Evolutionary conservation across 2,329 filamentous ascomycete species (phyloP).

Genomic region (Coniochaeta ligniaria): DNA sequence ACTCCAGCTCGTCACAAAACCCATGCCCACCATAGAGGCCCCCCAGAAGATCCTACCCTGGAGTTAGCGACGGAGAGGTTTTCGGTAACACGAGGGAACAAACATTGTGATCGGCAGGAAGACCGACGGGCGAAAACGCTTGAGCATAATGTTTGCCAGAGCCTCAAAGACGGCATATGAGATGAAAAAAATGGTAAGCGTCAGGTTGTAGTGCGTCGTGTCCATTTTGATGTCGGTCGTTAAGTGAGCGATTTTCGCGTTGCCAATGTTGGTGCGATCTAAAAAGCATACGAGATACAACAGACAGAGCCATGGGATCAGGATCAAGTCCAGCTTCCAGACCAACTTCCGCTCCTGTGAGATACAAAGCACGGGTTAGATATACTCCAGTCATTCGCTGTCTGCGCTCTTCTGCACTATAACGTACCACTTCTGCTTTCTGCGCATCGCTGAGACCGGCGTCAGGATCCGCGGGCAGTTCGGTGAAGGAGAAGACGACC

Average conservation of each 20-base stretch:
- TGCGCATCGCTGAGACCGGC: conserved; percentile 49
- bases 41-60: conserved; percentile 49
- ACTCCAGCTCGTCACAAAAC: conserved; percentile 50
- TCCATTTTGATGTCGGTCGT: conserved; percentile 34
- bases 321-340: conserved; percentile 22
- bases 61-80: conserved; percentile 12
- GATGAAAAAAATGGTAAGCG: conserved; percentile 55
- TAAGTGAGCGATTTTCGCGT: conserved; percentile 37
- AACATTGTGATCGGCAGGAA: conserved; percentile 58
- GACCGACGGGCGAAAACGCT: conserved; percentile 50
- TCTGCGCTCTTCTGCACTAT: background rate
- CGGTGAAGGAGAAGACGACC: conserved; percentile 2
- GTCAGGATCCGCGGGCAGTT: conserved; percentile 42
- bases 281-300: conserved; percentile 45
- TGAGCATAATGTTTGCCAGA: conserved; percentile 56
- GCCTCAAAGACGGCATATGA: conserved; percentile 57
- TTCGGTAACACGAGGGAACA: background rate
- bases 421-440: conserved; percentile 42
- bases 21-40: conserved; percentile 56
- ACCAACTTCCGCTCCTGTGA: conserved; percentile 22
- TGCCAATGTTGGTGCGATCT: conserved; percentile 15
- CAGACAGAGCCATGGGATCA: conserved; percentile 44
- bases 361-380: background rate
- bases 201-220: conserved; percentile 49
- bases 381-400: background rate